These are phyloP conservation scores for Aspergillus sp. DNA, from an alignment of 2,329 filamentous ascomycete genomes.

Conservation along the genomic window DNA sequence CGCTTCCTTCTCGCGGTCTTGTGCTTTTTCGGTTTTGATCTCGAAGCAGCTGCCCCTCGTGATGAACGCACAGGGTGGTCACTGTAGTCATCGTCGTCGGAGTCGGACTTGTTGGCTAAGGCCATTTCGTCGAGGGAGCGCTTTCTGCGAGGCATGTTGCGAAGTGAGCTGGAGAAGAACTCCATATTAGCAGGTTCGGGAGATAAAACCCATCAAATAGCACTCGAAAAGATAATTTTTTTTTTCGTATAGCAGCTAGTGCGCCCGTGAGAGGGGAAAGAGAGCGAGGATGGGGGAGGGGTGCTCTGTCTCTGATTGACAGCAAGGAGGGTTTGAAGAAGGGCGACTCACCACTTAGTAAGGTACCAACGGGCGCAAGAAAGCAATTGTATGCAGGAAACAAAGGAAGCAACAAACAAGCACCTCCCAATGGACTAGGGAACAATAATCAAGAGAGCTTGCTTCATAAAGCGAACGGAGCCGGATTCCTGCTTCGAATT, in stretches of 20 bases:
- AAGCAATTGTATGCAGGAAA: neutral
- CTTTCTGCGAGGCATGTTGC: conserved; percentile 32
- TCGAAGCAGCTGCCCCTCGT: conserved; percentile 20
- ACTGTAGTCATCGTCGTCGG: conserved; percentile 40
- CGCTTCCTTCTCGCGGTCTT: conserved; percentile 31
- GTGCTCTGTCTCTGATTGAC: neutral
- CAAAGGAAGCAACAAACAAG: neutral
- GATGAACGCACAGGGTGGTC: conserved; percentile 28
- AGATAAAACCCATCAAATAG: too few species aligned
- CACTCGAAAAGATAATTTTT: neutral
- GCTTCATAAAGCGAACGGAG: neutral
- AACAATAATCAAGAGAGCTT: neutral
- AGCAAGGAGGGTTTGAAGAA: neutral
- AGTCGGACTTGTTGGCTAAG: conserved; percentile 37
- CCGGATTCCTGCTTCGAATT: neutral
- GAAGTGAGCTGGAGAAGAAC: neutral
- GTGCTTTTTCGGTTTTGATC: conserved; percentile 29
- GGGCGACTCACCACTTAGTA: neutral
- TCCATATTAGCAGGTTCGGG: neutral
- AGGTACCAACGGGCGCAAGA: neutral
- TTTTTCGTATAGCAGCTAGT: neutral
- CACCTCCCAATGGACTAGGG: neutral
- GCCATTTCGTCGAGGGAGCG: conserved; percentile 38
- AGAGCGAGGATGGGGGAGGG: neutral
- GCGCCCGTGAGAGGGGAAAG: neutral